Evolutionary conservation across 345 rosid species (phyloP), one percentile per base, ranked within the genome.

Genomic region (Linum trigynum): DNA sequence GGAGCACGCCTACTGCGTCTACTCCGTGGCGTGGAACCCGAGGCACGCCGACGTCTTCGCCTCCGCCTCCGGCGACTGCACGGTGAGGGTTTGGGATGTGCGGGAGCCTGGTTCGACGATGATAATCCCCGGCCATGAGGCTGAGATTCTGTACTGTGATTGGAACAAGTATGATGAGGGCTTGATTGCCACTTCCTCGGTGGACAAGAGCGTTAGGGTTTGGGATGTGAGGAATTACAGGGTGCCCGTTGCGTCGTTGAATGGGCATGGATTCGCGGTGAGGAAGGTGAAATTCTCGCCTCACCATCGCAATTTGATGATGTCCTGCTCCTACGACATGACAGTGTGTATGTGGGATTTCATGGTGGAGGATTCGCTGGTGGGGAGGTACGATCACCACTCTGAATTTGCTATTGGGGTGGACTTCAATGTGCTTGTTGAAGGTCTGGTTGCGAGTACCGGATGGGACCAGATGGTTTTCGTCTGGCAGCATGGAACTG

Each of bases 141-240:
- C 75, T 38, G 97, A 94, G 74, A 82, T 90, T 16, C 61, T 94
- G 55, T 75, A 92, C 0, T 84, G 87, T 68, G 99, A 94, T 59
- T 94, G 97, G 99, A 90, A 90, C 68, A 94, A 94, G 71, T 90
- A 94, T 63, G 96, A 90, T 43, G 97, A 90, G 37, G 90, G 97
- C 39, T 58, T 79, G 10, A 53, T 90, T 41, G 99, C 99, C 2
- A 90, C 89, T 15, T 79, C 82, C 1, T 88, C 97, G 1, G 92
- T 90, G 17, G 96, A 94, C 61, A 88, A 87, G 69, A 81, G 83
- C 61, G 77, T 90, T 17, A 82, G 78, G 78, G 79, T 94, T 0
- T 94, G 99, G 92, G 97, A 90, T 62, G 96, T 90, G 7, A 67
- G 97, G 82, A 94, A 72, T 39, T 85, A 76, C 63, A 78, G 96